Base-by-base conservation (phyloP, 2,329 filamentous ascomycete species). In the Penicillium sp. region DNA sequence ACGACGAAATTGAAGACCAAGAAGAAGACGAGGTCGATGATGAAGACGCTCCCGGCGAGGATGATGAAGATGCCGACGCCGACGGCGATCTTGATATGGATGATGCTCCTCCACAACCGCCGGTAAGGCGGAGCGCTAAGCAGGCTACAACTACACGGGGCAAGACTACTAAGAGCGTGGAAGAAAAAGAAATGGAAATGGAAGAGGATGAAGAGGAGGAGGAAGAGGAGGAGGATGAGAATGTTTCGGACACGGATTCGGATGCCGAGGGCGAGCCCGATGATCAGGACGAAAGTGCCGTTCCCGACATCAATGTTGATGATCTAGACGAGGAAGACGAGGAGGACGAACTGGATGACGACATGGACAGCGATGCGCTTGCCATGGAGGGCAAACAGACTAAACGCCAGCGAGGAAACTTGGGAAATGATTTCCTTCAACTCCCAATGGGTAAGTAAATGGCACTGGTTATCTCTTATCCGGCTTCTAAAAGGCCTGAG, bases 311-410 rank as follows among this genome's bases (percentile, higher is more conserved):
- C 44, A 76, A 72, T 56, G 66, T 55, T 16, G 70, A 68, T 52
- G 73, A 77, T 9, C 62, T 73, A 14, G 75, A 73, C 24, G 71
- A 76, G 46, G 75, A 76, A 29, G 73, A 73, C 21, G 75, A 75
- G 41, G 73, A 74, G 26, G 75, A 77, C 21, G 76, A 75, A 48
- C 68, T 75, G 9, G 74, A 76, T 48, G 72, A 73, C n/a, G 75
- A 77, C 1, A 70, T 77, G 37, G 79, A 80, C 24, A 71, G 73
- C 56, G 70, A 77, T 64, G 72, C 70, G 50, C 65, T 81, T 24
- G 77, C 75, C 45, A 78, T 77, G 3, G 86, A 90, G 68, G 85
- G 77, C 70, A 88, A 86, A 68, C 78, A 90, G 73, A 91, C 88
- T 16, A 85, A 87, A 66, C 79, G 88, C 50, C 88, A 91, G 74